Percentiles rank a stretch among this genome's conserved stretches.
Evolutionary conservation across 2,329 filamentous ascomycete species (phyloP).

Genomic region (Aspergillus fijiensis): DNA sequence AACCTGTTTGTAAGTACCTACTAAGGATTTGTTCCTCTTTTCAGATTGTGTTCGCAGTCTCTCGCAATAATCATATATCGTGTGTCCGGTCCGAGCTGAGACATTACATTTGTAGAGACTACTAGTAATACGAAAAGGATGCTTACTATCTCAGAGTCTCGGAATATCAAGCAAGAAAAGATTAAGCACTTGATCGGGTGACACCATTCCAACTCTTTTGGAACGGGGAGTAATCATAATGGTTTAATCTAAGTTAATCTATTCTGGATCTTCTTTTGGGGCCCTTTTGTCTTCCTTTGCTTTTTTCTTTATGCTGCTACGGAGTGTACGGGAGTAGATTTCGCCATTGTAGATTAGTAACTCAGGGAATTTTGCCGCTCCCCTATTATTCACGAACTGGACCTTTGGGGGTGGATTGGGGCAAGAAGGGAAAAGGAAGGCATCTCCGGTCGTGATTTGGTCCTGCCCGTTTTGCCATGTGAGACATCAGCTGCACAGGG

Average conservation of each 20-base stretch:
- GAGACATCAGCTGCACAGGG: slow-evolving; percentile 29
- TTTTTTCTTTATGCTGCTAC: no score
- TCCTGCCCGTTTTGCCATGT: slow-evolving; percentile 22
- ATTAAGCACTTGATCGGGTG: not conserved
- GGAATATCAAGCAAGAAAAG: not conserved
- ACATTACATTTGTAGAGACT: not conserved
- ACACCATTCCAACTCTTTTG: not conserved
- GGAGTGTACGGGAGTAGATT: no score
- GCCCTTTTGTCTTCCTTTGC: not conserved
- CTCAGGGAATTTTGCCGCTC: no score
- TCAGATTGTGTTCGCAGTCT: not conserved
- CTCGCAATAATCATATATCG: not conserved
- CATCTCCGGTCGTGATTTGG: slow-evolving; percentile 11
- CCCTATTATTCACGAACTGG: no score
- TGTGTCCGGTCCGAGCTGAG: not conserved
- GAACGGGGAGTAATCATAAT: not conserved
- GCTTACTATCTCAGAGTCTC: not conserved
- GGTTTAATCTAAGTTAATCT: not conserved
- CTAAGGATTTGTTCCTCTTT: not conserved
- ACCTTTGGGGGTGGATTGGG: no score
- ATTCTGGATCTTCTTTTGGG: not conserved
- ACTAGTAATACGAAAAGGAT: not conserved
- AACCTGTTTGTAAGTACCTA: not conserved
- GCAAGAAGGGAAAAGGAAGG: not conserved
- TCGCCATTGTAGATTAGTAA: no score